phyloP scores from a whole-genome alignment of 768 basidiomycete genomes.

The Trametes meyenii region DNA sequence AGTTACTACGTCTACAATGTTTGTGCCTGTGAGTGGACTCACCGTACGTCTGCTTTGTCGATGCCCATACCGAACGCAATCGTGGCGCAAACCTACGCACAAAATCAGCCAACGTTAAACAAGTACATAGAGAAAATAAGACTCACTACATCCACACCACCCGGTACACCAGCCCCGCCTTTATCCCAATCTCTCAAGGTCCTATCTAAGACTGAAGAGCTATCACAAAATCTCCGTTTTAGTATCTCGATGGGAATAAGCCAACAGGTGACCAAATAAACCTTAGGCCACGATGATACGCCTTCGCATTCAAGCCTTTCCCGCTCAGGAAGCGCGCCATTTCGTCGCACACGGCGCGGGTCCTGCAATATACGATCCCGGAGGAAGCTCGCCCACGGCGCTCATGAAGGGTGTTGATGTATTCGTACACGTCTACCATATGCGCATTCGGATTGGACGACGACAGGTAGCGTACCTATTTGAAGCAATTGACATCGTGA shows the following conservation, averaged over 20 bases:
- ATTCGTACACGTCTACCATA: constrained; percentile 68
- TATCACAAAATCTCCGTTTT: constrained; percentile 29
- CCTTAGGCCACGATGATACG: constrained; percentile 77
- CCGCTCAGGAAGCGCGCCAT: constrained; percentile 63
- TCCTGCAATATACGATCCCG: constrained; percentile 82
- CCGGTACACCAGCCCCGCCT: constrained; percentile 50
- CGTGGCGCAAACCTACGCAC: constrained; percentile 67
- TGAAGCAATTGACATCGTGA: too few relatives aligned
- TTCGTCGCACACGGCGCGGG: constrained; percentile 64
- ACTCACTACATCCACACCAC: constrained; percentile 66
- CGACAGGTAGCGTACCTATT: constrained; percentile 64
- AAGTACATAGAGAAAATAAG: not conserved
- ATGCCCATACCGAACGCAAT: constrained; percentile 89
- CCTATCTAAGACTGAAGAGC: constrained; percentile 51
- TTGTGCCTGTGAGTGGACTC: constrained; percentile 14
- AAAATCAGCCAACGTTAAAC: not conserved
- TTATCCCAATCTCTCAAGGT: constrained; percentile 60
- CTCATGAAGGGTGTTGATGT: constrained; percentile 63
- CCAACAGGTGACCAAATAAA: constrained; percentile 28
- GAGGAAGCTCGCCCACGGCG: constrained; percentile 62
- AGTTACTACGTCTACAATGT: not conserved
- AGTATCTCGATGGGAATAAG: not conserved
- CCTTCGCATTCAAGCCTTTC: constrained; percentile 66
- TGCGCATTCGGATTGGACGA: constrained; percentile 52
- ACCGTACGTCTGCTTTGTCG: constrained; percentile 80